A percentile compares a stretch with the other conserved stretches of the same genome.
These are phyloP conservation scores for Diplodia mutila DNA, from an alignment of 2,329 filamentous ascomycete genomes.

Conservation along the genomic window DNA sequence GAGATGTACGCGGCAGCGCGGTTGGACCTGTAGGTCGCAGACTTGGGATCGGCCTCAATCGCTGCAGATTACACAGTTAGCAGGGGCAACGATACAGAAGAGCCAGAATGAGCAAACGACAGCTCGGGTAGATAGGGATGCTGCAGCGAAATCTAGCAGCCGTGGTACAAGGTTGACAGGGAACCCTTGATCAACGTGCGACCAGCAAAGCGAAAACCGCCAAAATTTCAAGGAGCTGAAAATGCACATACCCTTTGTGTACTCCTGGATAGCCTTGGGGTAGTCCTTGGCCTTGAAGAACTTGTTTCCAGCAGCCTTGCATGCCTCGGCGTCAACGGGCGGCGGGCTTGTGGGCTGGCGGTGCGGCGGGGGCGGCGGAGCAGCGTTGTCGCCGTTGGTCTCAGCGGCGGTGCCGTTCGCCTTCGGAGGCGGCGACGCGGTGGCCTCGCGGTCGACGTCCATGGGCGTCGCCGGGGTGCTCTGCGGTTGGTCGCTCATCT, in stretches of 20 bases:
- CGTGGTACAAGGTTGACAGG: constrained; percentile 1
- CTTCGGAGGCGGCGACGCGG: constrained; percentile 59
- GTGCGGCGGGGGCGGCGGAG: constrained; percentile 74
- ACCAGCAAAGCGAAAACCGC: constrained; percentile 1
- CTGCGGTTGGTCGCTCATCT: constrained; percentile 55
- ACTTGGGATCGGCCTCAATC: constrained; percentile 82
- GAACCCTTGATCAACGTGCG: constrained; percentile 4
- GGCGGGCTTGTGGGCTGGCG: constrained; percentile 57
- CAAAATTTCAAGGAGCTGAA: constrained; percentile 9
- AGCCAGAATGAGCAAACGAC: constrained; percentile 23
- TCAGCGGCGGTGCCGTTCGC: constrained; percentile 51
- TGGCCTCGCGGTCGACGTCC: constrained; percentile 73
- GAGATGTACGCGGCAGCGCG: constrained; percentile 94
- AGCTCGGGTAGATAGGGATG: neutral
- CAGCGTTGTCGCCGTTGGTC: constrained; percentile 29
- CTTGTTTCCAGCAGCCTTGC: constrained; percentile 92
- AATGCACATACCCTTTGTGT: constrained; percentile 78
- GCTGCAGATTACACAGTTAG: constrained; percentile 57
- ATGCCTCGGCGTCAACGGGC: constrained; percentile 81
- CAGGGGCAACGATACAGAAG: constrained; percentile 21
- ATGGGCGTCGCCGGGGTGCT: constrained; percentile 59
- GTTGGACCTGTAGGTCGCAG: constrained; percentile 90
- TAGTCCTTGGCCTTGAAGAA: constrained; percentile 97
- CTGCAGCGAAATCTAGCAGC: constrained; percentile 1
- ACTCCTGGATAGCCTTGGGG: constrained; percentile 83